phyloP scores from a whole-genome alignment of 345 rosid species.

The Excoecaria agallocha region DNA sequence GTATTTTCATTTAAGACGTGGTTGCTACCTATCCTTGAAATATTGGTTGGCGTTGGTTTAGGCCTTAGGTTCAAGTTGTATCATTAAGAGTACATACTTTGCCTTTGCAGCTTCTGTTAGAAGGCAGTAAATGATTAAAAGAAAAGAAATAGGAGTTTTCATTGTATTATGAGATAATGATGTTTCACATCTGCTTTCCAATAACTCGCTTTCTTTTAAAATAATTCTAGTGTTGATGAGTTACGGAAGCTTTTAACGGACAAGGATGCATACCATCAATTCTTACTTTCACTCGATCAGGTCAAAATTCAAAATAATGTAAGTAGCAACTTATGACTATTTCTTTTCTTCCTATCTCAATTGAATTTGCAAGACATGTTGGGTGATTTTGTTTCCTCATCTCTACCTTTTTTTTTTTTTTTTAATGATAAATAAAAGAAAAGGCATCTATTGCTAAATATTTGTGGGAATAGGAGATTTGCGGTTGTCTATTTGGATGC shows the following conservation, averaged over 20 bases:
- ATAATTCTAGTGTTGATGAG: slow-evolving; percentile 66
- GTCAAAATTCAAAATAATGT: slow-evolving; percentile 85
- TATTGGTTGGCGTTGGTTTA: neutral
- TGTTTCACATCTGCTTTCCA: neutral
- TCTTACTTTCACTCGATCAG: slow-evolving; percentile 77
- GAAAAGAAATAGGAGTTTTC: neutral
- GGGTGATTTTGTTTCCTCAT: no score
- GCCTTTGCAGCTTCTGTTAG: neutral
- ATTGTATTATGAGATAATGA: neutral
- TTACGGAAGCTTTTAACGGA: slow-evolving; percentile 75
- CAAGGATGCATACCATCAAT: slow-evolving; percentile 80
- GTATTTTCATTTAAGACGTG: neutral
- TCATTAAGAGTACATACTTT: neutral
- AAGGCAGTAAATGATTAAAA: neutral
- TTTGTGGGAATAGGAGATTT: neutral
- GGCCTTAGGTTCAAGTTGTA: neutral
- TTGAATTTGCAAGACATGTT: neutral
- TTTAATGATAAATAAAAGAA: no score
- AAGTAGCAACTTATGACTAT: slow-evolving; percentile 24
- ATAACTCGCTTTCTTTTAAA: slow-evolving; percentile 17
- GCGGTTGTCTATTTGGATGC: neutral
- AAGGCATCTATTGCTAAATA: no score
- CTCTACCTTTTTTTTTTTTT: neutral
- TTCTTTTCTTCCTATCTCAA: neutral
- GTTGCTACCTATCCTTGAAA: neutral